Percentiles rank a stretch among this genome's conserved stretches.
Evolutionary conservation across 176 grass and related monocot species (phyloP).

Genomic region (Oryza brachyantha): DNA sequence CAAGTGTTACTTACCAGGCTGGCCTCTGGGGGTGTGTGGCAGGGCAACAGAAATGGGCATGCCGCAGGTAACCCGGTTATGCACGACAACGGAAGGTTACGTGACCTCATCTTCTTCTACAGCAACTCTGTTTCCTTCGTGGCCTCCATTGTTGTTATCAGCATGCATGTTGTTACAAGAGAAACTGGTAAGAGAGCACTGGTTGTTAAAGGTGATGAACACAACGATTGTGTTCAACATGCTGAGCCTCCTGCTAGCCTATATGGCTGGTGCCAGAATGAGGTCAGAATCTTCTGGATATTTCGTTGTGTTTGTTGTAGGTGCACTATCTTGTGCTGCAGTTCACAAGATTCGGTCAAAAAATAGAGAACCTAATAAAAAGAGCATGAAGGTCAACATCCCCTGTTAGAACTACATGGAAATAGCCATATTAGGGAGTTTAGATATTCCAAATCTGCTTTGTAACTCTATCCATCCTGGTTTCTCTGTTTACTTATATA

Average conservation of each 20-base stretch:
- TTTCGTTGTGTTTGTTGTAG: background rate
- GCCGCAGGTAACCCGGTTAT: slow-evolving; percentile 5
- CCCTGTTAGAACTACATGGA: background rate
- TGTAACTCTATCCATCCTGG: background rate
- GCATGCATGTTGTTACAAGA: slow-evolving; percentile 21
- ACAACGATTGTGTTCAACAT: slow-evolving; percentile 23
- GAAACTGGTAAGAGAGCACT: background rate
- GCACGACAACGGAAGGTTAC: background rate
- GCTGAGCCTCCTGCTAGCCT: background rate
- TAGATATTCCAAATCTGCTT: background rate
- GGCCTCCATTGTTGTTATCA: slow-evolving; percentile 38
- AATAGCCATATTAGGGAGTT: background rate
- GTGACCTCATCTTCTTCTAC: slow-evolving; percentile 41
- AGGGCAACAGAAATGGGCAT: background rate
- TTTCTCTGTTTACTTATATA: background rate
- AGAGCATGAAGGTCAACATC: background rate
- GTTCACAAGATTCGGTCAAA: background rate
- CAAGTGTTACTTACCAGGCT: slow-evolving; percentile 42
- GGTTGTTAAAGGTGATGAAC: slow-evolving; percentile 23
- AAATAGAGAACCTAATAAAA: background rate
- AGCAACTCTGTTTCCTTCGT: slow-evolving; percentile 42
- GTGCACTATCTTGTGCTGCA: background rate
- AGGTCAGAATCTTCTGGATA: background rate
- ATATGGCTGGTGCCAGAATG: slow-evolving; percentile 2
- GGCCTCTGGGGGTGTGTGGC: slow-evolving; percentile 29